Evolutionary conservation across 306 rosid genomes (phyloP).

Genomic region (Erythrophleum fordii): DNA sequence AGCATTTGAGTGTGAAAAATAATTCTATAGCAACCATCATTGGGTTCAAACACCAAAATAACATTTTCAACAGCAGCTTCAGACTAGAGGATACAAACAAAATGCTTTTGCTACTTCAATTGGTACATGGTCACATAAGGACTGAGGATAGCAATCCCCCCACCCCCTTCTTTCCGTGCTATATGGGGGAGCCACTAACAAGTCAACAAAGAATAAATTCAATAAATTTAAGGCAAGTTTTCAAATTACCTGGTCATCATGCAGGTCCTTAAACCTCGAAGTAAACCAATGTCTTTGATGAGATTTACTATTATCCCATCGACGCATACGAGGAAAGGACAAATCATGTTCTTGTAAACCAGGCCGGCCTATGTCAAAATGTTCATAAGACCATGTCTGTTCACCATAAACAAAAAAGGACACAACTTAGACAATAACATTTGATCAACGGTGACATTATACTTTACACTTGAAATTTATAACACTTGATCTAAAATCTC

Average conservation of each 20-base stretch:
- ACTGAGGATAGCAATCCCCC: slow-evolving; percentile 26
- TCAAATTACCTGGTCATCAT: slow-evolving; percentile 53
- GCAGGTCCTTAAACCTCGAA: slow-evolving; percentile 55
- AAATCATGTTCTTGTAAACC: slow-evolving; percentile 39
- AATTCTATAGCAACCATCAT: background rate
- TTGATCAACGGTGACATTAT: slow-evolving; percentile 22
- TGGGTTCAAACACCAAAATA: slow-evolving; percentile 36
- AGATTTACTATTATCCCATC: slow-evolving; percentile 57
- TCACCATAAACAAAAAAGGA: slow-evolving; percentile 10
- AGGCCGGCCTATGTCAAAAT: slow-evolving; percentile 66
- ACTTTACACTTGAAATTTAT: slow-evolving; percentile 3
- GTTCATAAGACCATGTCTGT: slow-evolving; percentile 71
- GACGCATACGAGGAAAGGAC: slow-evolving; percentile 62
- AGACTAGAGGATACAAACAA: slow-evolving; percentile 15
- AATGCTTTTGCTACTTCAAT: slow-evolving; percentile 25
- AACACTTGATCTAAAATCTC: background rate
- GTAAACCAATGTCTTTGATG: slow-evolving; percentile 46
- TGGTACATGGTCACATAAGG: slow-evolving; percentile 13
- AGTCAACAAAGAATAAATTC: slow-evolving; percentile 12
- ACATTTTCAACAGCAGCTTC: slow-evolving; percentile 14
- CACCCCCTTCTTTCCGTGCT: slow-evolving; percentile 2
- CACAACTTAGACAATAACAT: slow-evolving; percentile 18
- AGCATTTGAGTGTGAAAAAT: background rate
- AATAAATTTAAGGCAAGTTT: slow-evolving; percentile 13
- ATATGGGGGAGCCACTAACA: background rate